Conservation (phyloP, 768 basidiomycete genomes). For the Serendipita sp. region DNA sequence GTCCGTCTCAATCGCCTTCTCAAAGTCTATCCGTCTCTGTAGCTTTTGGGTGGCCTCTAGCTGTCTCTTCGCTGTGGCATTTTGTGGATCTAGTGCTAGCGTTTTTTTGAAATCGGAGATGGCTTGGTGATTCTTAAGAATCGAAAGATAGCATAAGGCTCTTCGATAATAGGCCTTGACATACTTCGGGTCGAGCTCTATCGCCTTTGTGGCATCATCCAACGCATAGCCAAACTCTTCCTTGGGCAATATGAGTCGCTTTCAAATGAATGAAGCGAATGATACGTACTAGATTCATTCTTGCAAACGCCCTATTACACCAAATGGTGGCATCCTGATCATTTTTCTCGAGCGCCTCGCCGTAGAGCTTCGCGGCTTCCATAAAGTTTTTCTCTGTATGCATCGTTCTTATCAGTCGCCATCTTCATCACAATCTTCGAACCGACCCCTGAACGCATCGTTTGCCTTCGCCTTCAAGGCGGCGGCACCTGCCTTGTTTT, state of each 20-base stretch:
- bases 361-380: slow-evolving; percentile 62
- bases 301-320: slow-evolving; percentile 79
- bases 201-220: slow-evolving; percentile 69
- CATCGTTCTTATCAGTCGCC: slow-evolving; percentile 6
- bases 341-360: slow-evolving; percentile 72
- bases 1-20: slow-evolving; percentile 92
- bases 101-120: slow-evolving; percentile 80
- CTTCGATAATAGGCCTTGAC: slow-evolving; percentile 85
- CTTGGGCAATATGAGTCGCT: not conserved
- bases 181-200: slow-evolving; percentile 76
- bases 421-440: not conserved
- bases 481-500: slow-evolving; percentile 51
- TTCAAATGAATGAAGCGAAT: not conserved
- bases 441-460: slow-evolving; percentile 62
- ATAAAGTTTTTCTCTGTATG: slow-evolving; percentile 54
- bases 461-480: slow-evolving; percentile 77
- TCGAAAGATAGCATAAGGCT: slow-evolving; percentile 80
- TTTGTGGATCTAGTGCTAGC: slow-evolving; percentile 69
- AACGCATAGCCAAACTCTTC: slow-evolving; percentile 92
- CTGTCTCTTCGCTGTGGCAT: slow-evolving; percentile 65
- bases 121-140: slow-evolving; percentile 73
- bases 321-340: slow-evolving; percentile 79
- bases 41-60: slow-evolving; percentile 82
- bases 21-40: slow-evolving; percentile 77
- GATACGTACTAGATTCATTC: slow-evolving; percentile 52